Conservation (phyloP, 2,329 filamentous ascomycete species). For the Tolypocladium nubicola region DNA sequence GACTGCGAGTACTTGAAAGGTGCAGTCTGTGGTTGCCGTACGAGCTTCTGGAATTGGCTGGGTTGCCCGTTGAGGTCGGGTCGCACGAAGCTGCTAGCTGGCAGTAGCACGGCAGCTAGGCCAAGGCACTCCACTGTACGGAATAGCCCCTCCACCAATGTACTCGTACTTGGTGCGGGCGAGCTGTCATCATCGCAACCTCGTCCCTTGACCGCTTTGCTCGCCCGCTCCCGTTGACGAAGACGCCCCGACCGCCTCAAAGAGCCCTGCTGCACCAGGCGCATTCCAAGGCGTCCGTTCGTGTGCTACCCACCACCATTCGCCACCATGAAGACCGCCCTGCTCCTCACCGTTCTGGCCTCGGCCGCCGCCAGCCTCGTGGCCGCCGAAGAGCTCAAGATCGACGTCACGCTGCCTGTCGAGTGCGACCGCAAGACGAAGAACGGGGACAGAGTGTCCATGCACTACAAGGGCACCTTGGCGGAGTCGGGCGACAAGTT, state of each 20-base stretch:
- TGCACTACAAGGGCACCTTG: constrained; percentile 84
- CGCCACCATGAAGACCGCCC: constrained; percentile 36
- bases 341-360: constrained; percentile 39
- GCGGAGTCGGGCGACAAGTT: constrained; percentile 66
- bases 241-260: neutral
- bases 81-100: neutral
- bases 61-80: neutral
- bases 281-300: neutral
- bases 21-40: neutral
- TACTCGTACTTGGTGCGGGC: neutral
- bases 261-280: neutral
- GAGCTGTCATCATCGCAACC: neutral
- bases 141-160: neutral
- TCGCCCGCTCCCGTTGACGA: neutral
- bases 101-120: neutral
- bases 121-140: neutral
- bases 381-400: constrained; percentile 55
- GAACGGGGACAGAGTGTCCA: constrained; percentile 68
- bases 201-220: neutral
- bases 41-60: neutral
- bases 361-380: constrained; percentile 39
- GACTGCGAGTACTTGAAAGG: neutral
- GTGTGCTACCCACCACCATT: neutral
- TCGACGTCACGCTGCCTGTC: constrained; percentile 64
- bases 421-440: constrained; percentile 71